These are phyloP conservation scores for Beta lomatogona DNA, from an alignment of 179 eudicot species.

Conservation along the genomic window DNA sequence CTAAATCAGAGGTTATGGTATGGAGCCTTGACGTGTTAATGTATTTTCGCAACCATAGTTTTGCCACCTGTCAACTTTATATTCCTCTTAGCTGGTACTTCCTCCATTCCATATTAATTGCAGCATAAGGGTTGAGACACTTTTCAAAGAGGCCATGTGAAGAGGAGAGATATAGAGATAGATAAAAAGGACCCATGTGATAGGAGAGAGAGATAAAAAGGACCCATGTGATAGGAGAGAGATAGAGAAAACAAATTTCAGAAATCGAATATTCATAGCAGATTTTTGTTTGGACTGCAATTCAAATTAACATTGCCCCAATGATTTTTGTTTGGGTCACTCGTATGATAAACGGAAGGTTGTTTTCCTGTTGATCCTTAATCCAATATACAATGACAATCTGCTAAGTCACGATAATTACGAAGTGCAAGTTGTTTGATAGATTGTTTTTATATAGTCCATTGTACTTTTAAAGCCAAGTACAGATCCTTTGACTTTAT, in stretches of 20 bases:
- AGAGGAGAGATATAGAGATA: too few species aligned
- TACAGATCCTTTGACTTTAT: background rate
- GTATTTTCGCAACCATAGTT: background rate
- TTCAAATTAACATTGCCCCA: background rate
- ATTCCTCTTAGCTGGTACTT: background rate
- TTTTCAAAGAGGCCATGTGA: too few species aligned
- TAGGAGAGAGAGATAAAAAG: too few species aligned
- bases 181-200: too few species aligned
- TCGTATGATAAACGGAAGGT: background rate
- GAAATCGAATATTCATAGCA: background rate
- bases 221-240: too few species aligned
- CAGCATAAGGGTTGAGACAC: too few species aligned
- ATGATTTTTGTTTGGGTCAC: background rate
- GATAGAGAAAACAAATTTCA: background rate
- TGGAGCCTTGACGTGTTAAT: background rate
- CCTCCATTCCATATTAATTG: too few species aligned
- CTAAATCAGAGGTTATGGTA: background rate
- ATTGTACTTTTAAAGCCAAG: background rate
- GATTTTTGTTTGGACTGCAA: background rate
- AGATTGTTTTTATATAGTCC: background rate
- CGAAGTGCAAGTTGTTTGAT: background rate
- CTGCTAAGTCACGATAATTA: background rate
- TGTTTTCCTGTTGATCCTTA: background rate
- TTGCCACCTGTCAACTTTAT: background rate
- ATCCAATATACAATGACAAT: background rate